Percentiles rank a stretch among this genome's conserved stretches.
These are phyloP conservation scores for Pistacia atlantica DNA, from an alignment of 345 rosid species.

Conservation along the genomic window DNA sequence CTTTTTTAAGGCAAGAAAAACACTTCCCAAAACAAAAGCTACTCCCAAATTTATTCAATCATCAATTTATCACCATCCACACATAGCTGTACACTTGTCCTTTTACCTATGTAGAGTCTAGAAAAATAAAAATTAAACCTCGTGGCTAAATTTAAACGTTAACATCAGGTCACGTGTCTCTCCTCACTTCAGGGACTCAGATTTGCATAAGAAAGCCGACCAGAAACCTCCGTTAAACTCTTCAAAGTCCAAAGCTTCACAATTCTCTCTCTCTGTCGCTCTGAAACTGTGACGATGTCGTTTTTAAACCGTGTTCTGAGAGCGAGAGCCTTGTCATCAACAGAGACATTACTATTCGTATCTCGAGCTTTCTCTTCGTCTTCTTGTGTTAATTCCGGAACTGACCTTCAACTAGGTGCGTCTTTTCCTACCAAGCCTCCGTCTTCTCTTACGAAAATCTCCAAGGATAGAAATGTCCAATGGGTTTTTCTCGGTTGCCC, in stretches of 20 bases:
- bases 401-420: constrained; percentile 38
- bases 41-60: too few relatives aligned
- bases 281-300: constrained; percentile 28
- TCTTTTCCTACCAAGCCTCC: constrained; percentile 21
- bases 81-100: not conserved
- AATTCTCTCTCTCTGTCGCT: not conserved
- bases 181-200: not conserved
- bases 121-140: not conserved
- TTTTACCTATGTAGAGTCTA: too few relatives aligned
- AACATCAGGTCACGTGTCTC: constrained; percentile 2
- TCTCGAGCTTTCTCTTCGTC: constrained; percentile 29
- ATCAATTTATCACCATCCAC: not conserved
- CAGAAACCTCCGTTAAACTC: not conserved
- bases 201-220: not conserved
- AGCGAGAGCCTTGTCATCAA: constrained; percentile 21
- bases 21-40: not conserved
- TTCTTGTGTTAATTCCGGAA: constrained; percentile 37
- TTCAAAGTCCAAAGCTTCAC: not conserved
- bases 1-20: too few relatives aligned
- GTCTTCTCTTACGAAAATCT: constrained; percentile 19
- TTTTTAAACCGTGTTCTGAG: constrained; percentile 31
- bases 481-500: constrained; percentile 99
- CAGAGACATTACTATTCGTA: constrained; percentile 18
- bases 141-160: constrained; percentile 8
- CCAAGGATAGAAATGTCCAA: constrained; percentile 56